phyloP scores from a whole-genome alignment of 148 eudicot species.

The Heliamphora exappendiculata region DNA sequence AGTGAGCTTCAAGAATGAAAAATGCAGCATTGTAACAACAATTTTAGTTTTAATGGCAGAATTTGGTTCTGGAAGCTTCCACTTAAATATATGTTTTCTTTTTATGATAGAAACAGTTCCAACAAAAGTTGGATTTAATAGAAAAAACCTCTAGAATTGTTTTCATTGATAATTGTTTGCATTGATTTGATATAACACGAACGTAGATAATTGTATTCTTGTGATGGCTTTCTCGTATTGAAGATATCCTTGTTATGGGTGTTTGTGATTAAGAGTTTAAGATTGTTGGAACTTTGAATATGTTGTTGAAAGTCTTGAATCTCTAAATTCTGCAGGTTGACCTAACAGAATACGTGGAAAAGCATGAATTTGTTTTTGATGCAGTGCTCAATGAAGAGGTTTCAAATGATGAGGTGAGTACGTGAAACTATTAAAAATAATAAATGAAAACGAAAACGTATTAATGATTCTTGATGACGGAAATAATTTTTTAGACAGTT shows the following conservation, averaged over 20 bases:
- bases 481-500: neutral
- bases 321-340: slow-evolving; percentile 65
- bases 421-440: neutral
- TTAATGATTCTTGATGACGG: neutral
- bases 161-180: neutral
- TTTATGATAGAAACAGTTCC: neutral
- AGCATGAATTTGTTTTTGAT: slow-evolving; percentile 95
- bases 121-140: neutral
- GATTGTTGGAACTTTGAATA: neutral
- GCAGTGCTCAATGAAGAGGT: slow-evolving; percentile 96
- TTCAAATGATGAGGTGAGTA: slow-evolving; percentile 90
- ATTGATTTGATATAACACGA: neutral
- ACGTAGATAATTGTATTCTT: neutral
- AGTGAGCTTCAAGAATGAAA: neutral
- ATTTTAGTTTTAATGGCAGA: neutral
- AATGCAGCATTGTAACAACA: neutral
- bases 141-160: no score
- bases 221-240: neutral
- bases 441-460: neutral
- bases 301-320: neutral
- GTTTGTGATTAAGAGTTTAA: neutral
- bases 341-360: slow-evolving; percentile 88
- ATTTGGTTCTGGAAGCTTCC: neutral
- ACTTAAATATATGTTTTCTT: neutral
- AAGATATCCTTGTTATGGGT: neutral